Conservation (phyloP, 179 eudicot species). For the Beta lomatogona region DNA sequence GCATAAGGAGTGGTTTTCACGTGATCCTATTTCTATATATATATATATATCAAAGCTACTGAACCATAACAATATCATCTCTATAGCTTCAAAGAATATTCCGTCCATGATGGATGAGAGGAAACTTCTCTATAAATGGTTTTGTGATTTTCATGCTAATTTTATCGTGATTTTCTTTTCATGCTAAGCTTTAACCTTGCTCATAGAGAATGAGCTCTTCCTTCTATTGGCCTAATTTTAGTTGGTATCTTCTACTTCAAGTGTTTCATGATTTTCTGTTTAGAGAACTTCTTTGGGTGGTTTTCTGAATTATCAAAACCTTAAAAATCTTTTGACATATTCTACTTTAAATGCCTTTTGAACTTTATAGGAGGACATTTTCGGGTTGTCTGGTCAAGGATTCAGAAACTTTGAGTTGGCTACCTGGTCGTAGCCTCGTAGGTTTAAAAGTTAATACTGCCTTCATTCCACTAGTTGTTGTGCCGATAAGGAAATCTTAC, state of each 20-base stretch:
- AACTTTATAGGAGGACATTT: background rate
- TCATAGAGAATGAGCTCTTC: background rate
- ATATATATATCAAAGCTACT: background rate
- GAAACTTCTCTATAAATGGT: background rate
- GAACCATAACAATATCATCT: background rate
- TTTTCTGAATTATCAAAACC: background rate
- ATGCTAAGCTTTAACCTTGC: background rate
- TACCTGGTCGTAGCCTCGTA: background rate
- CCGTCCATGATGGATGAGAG: background rate
- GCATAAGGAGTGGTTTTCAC: no score
- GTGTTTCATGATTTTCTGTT: background rate
- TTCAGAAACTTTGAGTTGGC: background rate
- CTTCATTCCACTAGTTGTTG: background rate
- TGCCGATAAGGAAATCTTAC: background rate
- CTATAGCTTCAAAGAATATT: background rate
- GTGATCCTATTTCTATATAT: no score
- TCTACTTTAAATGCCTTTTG: background rate
- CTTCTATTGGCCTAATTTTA: background rate
- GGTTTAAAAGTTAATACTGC: background rate
- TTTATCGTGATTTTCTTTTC: background rate
- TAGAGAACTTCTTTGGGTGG: background rate
- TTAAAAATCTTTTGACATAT: no score
- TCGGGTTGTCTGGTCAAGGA: background rate
- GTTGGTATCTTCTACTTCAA: background rate
- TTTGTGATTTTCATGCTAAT: background rate